Evolutionary conservation across 495 filamentous ascomycete genomes (phyloP).

Genomic region (Darksidea phi): DNA sequence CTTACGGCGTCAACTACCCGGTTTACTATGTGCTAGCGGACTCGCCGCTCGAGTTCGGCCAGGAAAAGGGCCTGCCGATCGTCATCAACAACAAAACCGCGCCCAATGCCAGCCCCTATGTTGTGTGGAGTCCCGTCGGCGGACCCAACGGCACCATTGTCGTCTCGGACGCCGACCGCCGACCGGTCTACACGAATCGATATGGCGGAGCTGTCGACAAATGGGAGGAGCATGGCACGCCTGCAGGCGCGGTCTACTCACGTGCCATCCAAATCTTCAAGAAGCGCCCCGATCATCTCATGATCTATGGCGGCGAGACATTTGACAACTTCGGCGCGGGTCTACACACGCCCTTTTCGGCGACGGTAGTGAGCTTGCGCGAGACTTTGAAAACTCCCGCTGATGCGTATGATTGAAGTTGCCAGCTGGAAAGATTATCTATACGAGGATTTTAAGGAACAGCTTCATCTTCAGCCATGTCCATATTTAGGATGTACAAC

Average conservation of each 20-base stretch:
- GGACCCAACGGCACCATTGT: slow-evolving; percentile 44
- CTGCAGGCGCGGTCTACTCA: slow-evolving; percentile 9
- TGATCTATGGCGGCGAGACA: slow-evolving; percentile 15
- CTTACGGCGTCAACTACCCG: slow-evolving; percentile 48
- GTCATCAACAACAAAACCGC: slow-evolving; percentile 48
- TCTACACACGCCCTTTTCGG: slow-evolving; percentile 10
- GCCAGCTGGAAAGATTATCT: too few species aligned
- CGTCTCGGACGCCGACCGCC: slow-evolving; percentile 53
- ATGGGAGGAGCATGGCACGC: slow-evolving; percentile 15
- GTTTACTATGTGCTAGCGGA: slow-evolving; percentile 56
- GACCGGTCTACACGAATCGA: slow-evolving; percentile 56
- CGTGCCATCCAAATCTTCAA: slow-evolving; percentile 15
- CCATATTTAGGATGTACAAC: too few species aligned
- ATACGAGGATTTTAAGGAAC: too few species aligned
- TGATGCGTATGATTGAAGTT: too few species aligned
- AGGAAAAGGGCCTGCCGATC: slow-evolving; percentile 45
- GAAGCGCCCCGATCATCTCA: slow-evolving; percentile 7
- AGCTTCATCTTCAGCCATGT: too few species aligned
- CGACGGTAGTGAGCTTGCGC: slow-evolving; percentile 6
- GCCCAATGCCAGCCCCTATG: slow-evolving; percentile 48
- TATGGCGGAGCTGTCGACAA: slow-evolving; percentile 8
- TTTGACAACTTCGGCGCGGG: slow-evolving; percentile 12
- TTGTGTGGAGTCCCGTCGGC: slow-evolving; percentile 40
- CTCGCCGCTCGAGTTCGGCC: slow-evolving; percentile 53
- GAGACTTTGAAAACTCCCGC: slow-evolving; percentile 39